Base-by-base conservation (phyloP, 2,329 filamentous ascomycete genomes). In the Talaromyces funiculosus region DNA sequence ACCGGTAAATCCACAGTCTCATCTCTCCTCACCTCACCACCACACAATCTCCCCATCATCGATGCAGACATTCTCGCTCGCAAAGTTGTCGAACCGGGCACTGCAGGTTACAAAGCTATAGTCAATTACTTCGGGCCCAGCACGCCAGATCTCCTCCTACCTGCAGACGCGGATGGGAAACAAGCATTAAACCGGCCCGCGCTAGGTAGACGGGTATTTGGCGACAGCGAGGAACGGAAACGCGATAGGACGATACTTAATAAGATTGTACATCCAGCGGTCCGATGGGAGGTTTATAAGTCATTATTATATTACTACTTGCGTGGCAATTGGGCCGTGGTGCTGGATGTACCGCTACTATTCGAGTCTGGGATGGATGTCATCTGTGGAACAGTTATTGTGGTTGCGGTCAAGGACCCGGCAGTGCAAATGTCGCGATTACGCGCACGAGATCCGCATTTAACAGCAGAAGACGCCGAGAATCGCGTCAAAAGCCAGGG, bases 1-100 rank as follows among this genome's bases (percentile, higher is more conserved):
- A 99, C 94, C 5, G 94, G 94, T 74, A 99, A 99, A 84, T 96
- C 93, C 49, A 99, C 93, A 66, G 92, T 97, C 59, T 96, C 94
- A 29, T 81, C 83, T 40, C 83, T 96, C 67, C 89, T 99, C 68
- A 86, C 89, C 55, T 82, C 85, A 4, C 81, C 90, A 4, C 94
- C 93, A 0, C 90, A 97, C 80, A 88, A 85, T 63, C 84, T 99
- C 63, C 92, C 94, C 69, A 84, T 99, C 67, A 88, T 99, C 78
- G 94, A 99, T 72, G 93, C 94, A 72, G 94, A 99, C 78, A 78
- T 95, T 60, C 83, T 97, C 63, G 93, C 94, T 53, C 92, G 93
- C 68, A 84, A 94, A 74, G 94, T 97, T 62, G 93, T 99, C 73
- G 91, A 96, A 74, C 94, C 94, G 0, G 94, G 94, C 29, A 96